A percentile compares a stretch with the other conserved stretches of the same genome.
phyloP scores from a whole-genome alignment of 2,329 filamentous ascomycete genomes.

The Stagonosporopsis tanaceti region DNA sequence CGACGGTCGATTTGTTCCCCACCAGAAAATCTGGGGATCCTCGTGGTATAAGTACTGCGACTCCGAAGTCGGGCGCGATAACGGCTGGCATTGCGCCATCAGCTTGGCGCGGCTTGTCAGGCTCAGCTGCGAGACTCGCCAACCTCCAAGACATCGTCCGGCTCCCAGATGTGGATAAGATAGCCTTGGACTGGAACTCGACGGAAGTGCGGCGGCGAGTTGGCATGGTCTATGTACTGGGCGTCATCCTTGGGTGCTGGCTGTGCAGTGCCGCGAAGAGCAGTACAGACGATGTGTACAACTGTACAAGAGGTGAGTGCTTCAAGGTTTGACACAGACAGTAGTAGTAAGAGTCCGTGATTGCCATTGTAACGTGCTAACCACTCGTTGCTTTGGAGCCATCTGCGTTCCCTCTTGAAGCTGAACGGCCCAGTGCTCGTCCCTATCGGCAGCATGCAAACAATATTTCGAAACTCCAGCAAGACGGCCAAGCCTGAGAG shows the following conservation, averaged over 20 bases:
- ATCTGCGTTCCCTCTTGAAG: background rate
- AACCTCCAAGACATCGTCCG: slow-evolving; percentile 5
- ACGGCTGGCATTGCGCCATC: slow-evolving; percentile 18
- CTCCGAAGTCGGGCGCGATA: slow-evolving; percentile 22
- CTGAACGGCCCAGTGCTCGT: background rate
- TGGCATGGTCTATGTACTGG: background rate
- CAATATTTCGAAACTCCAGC: background rate
- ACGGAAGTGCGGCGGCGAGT: background rate
- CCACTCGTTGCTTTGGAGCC: background rate
- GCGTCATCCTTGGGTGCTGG: background rate
- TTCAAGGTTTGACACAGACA: background rate
- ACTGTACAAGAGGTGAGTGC: background rate
- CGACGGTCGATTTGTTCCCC: background rate
- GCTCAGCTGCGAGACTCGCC: slow-evolving; percentile 15
- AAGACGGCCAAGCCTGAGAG: background rate
- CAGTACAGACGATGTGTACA: background rate
- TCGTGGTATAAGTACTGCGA: slow-evolving; percentile 14
- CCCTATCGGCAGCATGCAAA: background rate
- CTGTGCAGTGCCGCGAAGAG: background rate
- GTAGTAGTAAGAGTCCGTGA: background rate
- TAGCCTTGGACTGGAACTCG: slow-evolving; percentile 2
- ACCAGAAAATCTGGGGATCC: background rate
- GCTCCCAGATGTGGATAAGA: slow-evolving; percentile 6
- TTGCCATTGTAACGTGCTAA: background rate
- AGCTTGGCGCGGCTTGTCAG: slow-evolving; percentile 21